These are phyloP conservation scores for Diaporthe australafricana DNA, from an alignment of 2,329 filamentous ascomycete genomes.

Conservation along the genomic window DNA sequence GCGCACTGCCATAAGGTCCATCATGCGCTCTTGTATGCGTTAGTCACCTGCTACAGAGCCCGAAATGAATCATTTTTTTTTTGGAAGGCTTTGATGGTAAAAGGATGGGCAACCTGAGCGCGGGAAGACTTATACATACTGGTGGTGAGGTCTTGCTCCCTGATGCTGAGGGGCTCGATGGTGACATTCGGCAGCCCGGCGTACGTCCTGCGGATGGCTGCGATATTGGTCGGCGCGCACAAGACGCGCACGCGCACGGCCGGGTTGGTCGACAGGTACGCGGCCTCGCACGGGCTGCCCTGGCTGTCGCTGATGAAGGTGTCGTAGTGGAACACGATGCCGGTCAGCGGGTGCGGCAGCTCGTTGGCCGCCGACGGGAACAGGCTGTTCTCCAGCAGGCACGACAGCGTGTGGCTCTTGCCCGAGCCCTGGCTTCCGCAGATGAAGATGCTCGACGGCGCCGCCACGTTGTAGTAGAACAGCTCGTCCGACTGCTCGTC, in stretches of 20 bases:
- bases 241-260: slow-evolving; percentile 63
- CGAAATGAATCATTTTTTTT: no score
- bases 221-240: slow-evolving; percentile 65
- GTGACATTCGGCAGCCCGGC: slow-evolving; percentile 53
- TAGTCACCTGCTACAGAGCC: no score
- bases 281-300: slow-evolving; percentile 69
- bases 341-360: slow-evolving; percentile 65
- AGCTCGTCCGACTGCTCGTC: slow-evolving; percentile 43
- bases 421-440: slow-evolving; percentile 74
- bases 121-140: no score
- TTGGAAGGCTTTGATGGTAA: no score
- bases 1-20: slow-evolving; percentile 69
- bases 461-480: slow-evolving; percentile 58
- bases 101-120: no score
- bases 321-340: slow-evolving; percentile 75
- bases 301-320: slow-evolving; percentile 60
- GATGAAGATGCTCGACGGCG: slow-evolving; percentile 70
- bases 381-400: slow-evolving; percentile 68
- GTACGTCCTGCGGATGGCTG: slow-evolving; percentile 56
- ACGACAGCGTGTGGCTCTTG: slow-evolving; percentile 71
- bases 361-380: slow-evolving; percentile 56
- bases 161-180: slow-evolving; percentile 58
- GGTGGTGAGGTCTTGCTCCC: slow-evolving; percentile 59
- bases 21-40: no score
- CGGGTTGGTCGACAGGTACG: slow-evolving; percentile 60